Evolutionary conservation across 441 rosid species (phyloP).

Genomic region (Syzygium malaccense): DNA sequence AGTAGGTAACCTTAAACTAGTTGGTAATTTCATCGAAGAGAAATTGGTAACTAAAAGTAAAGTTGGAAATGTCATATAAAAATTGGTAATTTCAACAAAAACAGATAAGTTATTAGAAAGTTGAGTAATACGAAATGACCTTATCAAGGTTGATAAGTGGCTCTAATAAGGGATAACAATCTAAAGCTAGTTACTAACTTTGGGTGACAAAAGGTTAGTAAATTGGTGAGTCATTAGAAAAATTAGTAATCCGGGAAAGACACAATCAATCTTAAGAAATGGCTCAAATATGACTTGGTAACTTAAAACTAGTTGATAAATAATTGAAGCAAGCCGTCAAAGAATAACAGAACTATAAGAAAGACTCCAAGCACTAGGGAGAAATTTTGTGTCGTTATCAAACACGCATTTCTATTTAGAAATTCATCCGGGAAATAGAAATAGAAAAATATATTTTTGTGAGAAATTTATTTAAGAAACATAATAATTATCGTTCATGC

Average conservation of each 20-base stretch:
- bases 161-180: not conserved
- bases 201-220: not conserved
- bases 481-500: not conserved
- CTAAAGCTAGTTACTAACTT: not conserved
- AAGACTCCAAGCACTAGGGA: accelerated
- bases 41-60: not conserved
- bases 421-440: no score
- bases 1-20: not conserved
- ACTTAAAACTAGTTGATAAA: not conserved
- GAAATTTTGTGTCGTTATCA: no score
- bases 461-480: no score
- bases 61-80: not conserved
- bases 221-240: not conserved
- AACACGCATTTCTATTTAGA: no score
- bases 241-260: not conserved
- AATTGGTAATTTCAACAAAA: not conserved
- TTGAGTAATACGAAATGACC: not conserved
- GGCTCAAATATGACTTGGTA: not conserved
- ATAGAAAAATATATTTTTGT: no score
- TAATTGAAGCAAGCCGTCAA: not conserved
- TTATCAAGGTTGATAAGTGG: not conserved
- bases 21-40: not conserved
- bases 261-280: not conserved
- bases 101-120: not conserved
- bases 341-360: no score